Percentiles rank a stretch among this genome's conserved stretches.
Evolutionary conservation across 140 eudicot genomes (phyloP).

Genomic region (Anethum foeniculum): DNA sequence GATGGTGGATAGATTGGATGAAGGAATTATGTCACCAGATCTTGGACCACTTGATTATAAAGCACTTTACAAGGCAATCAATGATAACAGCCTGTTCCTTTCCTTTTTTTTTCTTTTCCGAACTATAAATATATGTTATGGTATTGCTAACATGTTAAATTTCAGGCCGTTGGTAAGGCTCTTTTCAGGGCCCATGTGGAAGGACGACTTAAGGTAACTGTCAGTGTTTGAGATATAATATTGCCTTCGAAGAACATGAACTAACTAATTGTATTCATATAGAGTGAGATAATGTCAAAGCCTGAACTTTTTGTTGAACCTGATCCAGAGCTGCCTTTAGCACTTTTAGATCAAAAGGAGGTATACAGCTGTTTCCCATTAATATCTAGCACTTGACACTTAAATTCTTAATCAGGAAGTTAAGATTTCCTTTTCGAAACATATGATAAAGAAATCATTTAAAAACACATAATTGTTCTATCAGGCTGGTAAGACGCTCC

Average conservation of each 20-base stretch:
- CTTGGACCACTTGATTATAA: constrained; percentile 85
- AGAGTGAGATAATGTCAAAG: constrained; percentile 97
- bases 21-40: constrained; percentile 62
- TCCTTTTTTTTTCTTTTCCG: neutral
- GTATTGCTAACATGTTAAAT: neutral
- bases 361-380: constrained; percentile 27
- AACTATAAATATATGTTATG: neutral
- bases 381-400: neutral
- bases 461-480: constrained; percentile 5
- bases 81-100: neutral
- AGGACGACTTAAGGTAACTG: constrained; percentile 86
- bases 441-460: constrained; percentile 3
- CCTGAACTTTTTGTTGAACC: constrained; percentile 96
- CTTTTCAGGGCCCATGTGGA: constrained; percentile 97
- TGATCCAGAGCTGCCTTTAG: constrained; percentile 95
- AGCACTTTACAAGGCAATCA: constrained; percentile 90
- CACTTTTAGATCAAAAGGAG: constrained; percentile 96
- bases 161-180: constrained; percentile 98
- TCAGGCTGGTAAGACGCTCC: constrained; percentile 91
- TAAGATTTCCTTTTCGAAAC: neutral
- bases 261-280: constrained; percentile 22
- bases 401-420: neutral
- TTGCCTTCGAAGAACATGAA: constrained; percentile 15
- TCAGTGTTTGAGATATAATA: constrained; percentile 11
- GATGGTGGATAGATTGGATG: constrained; percentile 98